These are phyloP conservation scores for Vitis amurensis DNA, from an alignment of 164 flowering plant species.

Conservation along the genomic window DNA sequence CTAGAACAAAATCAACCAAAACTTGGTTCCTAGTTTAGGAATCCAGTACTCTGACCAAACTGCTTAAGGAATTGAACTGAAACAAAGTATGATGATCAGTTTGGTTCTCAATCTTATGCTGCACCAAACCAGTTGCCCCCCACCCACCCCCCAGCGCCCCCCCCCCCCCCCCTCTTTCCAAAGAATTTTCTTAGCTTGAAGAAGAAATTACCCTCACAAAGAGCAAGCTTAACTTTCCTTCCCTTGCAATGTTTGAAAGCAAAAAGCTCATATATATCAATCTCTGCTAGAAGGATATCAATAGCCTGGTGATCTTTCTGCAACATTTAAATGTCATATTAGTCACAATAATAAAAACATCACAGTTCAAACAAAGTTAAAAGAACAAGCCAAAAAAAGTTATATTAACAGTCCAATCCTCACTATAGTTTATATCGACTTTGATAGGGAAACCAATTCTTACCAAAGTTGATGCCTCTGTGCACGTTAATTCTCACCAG, in stretches of 20 bases:
- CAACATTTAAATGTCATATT: slow-evolving; percentile 18
- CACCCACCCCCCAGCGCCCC: no score
- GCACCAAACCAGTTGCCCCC: no score
- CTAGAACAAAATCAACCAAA: no score
- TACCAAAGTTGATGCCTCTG: not conserved
- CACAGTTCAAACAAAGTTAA: not conserved
- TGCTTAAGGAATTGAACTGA: no score
- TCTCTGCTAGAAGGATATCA: slow-evolving; percentile 93
- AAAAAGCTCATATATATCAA: slow-evolving; percentile 95
- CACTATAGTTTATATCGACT: no score
- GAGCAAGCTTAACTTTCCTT: slow-evolving; percentile 85
- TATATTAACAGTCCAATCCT: not conserved
- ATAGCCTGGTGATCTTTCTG: slow-evolving; percentile 96
- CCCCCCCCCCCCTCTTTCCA: no score
- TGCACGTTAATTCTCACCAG: not conserved
- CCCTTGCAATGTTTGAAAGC: slow-evolving; percentile 96
- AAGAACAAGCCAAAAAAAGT: not conserved
- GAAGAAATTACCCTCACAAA: slow-evolving; percentile 75
- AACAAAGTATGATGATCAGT: no score
- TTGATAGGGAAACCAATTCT: not conserved
- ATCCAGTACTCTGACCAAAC: no score
- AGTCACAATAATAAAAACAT: not conserved
- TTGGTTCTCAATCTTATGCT: no score
- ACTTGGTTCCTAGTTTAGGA: no score
- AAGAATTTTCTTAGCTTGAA: not conserved